Base-by-base conservation (phyloP, 2,329 filamentous ascomycete species). In the Colletotrichum sidae region DNA sequence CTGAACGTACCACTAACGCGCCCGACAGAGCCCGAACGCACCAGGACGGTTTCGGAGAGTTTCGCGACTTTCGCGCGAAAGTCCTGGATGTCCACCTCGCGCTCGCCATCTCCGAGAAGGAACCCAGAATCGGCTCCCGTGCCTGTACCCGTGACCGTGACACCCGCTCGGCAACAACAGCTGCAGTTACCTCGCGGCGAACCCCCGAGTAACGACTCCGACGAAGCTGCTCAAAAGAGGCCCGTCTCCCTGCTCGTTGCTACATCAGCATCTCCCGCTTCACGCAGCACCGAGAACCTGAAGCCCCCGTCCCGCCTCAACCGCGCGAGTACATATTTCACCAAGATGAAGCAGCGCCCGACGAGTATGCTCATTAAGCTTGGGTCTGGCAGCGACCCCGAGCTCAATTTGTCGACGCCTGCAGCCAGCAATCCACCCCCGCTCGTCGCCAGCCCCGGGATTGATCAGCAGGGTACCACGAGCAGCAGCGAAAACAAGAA, bases 31-130 rank as follows among this genome's bases (percentile, higher is more conserved):
- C 67, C 71, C 51, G 77, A 81, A 50, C 76, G 76, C 60, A 73
- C 78, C 41, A 76, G 76, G 54, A 76, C 76, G 3, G 75, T 80
- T 38, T 78, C 82, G 6, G 80, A 80, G 56, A 84, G 82, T 45
- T 81, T 87, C 69, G 79, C 81, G 53, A 82, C 78, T 67, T 82
- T 86, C 70, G 80, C 84, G 8, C 82, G 79, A 67, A 80, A 82
- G 56, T 83, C 84, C 45, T 88, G 84, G 85, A 82, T 83, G 17
- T 74, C 80, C 4, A 73, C 78, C 42, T 85, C 85, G 39, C 78
- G 81, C 13, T 84, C 83, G 1, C 80, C 84, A 0, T 84, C 84
- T 3, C 82, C 84, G 46, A 70, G 79, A 67, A 70, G 74, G 69
- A 64, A 69, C 67, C 65, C 77, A 72, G 70, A 71, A 51, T 55